Conservation (phyloP, 139 green algal genomes). For the Eudorina sp. region DNA sequence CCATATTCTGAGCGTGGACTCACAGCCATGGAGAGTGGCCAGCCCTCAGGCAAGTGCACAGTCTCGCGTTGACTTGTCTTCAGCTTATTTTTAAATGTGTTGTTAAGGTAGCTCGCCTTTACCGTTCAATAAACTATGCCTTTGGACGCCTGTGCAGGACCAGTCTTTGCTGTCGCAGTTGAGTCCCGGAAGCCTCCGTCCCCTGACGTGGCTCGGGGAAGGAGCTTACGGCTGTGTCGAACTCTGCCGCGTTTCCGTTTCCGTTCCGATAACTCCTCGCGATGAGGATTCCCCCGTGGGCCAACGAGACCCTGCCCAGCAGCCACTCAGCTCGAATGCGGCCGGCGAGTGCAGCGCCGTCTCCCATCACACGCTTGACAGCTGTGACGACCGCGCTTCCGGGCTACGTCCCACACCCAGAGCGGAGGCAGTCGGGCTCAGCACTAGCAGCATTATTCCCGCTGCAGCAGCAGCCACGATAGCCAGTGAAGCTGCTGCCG, state of each 20-base stretch:
- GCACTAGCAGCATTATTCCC: too few species aligned
- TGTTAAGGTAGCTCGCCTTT: neutral
- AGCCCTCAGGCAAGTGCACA: neutral
- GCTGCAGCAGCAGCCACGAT: neutral
- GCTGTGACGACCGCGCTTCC: neutral
- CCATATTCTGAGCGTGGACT: neutral
- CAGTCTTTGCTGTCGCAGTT: neutral
- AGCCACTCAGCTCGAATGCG: neutral
- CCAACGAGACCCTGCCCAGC: neutral
- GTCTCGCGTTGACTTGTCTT: neutral
- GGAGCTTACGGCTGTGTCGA: constrained; percentile 41
- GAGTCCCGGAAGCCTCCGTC: neutral
- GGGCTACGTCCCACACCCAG: too few species aligned
- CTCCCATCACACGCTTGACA: neutral
- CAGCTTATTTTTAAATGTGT: neutral
- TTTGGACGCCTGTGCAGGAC: constrained; percentile 35
- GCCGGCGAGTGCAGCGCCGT: neutral
- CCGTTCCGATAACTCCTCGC: neutral
- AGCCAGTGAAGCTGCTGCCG: neutral
- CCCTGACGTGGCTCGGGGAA: constrained; percentile 5
- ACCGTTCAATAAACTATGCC: neutral
- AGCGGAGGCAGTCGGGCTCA: too few species aligned
- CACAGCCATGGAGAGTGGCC: neutral
- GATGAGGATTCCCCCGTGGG: neutral
- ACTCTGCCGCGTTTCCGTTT: constrained; percentile 11